A percentile compares a stretch with the other conserved stretches of the same genome.
Conservation (phyloP, 306 rosid species). For the Acacia melanoxylon region DNA sequence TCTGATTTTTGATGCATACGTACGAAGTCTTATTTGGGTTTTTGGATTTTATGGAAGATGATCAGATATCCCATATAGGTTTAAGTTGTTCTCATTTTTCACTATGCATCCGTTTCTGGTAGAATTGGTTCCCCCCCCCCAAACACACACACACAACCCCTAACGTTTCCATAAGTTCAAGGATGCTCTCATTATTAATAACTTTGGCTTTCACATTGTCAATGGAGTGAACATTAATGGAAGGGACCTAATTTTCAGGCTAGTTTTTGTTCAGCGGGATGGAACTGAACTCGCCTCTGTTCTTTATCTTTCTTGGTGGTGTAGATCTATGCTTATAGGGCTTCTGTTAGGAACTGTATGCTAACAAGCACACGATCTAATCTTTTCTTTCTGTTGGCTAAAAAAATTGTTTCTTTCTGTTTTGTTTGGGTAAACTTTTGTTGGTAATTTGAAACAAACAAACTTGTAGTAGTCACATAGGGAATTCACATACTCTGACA, state of each 20-base stretch:
- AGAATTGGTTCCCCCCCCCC: not conserved
- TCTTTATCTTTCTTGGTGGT: not conserved
- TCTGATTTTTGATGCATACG: not conserved
- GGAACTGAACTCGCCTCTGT: constrained; percentile 22
- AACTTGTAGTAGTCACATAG: not conserved
- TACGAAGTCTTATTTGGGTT: constrained; percentile 13
- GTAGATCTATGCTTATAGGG: not conserved
- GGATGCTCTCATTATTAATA: not conserved
- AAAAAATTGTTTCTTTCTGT: not conserved
- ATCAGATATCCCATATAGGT: not conserved
- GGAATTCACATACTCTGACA: not conserved
- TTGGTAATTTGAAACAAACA: not conserved
- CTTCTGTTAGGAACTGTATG: not conserved
- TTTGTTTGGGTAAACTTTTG: constrained; percentile 6
- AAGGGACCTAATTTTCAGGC: constrained; percentile 16
- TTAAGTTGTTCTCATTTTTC: not conserved
- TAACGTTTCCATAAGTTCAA: constrained; percentile 3
- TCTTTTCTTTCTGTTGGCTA: constrained; percentile 1
- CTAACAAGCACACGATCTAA: not conserved
- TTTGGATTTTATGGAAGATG: constrained; percentile 20
- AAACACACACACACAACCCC: not conserved
- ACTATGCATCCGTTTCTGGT: not conserved
- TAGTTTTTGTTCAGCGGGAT: constrained; percentile 8
- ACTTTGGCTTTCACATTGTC: constrained; percentile 9
- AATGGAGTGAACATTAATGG: not conserved